Evolutionary conservation across 768 basidiomycete genomes (phyloP).

Genomic region (Boletus huronensis): DNA sequence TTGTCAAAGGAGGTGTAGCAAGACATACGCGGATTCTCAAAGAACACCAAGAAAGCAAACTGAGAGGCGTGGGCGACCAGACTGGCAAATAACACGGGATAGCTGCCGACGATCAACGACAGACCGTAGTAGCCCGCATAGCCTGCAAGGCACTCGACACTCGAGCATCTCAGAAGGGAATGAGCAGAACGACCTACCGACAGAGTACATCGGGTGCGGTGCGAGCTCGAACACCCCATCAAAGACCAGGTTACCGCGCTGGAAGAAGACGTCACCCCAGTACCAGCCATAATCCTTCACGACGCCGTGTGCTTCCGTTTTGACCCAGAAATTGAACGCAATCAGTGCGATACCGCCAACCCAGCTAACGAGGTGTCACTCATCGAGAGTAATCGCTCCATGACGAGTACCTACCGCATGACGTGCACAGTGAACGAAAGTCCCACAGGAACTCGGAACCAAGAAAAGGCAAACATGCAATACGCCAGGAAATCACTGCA

Average conservation of each 20-base stretch:
- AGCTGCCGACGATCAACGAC: conserved; percentile 85
- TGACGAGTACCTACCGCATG: conserved; percentile 55
- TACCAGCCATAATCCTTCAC: conserved; percentile 99
- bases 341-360: conserved; percentile 80
- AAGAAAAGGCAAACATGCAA: conserved; percentile 92
- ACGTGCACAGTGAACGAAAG: conserved; percentile 72
- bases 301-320: conserved; percentile 94
- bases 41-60: conserved; percentile 92
- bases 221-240: conserved; percentile 97
- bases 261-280: conserved; percentile 92
- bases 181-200: conserved; percentile 41
- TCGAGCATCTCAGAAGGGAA: neutral
- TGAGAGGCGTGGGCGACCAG: conserved; percentile 94
- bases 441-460: conserved; percentile 80
- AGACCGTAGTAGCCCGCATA: conserved; percentile 98
- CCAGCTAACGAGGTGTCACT: conserved; percentile 56
- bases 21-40: conserved; percentile 92
- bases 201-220: conserved; percentile 95
- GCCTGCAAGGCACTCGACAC: conserved; percentile 40
- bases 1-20: neutral
- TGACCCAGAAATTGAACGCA: conserved; percentile 97
- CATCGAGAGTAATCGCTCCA: neutral
- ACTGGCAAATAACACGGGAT: conserved; percentile 87
- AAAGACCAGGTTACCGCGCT: conserved; percentile 89
- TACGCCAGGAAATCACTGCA: conserved; percentile 90